Base-by-base conservation (phyloP, 495 filamentous ascomycete species). In the Rhypophila decipiens region DNA sequence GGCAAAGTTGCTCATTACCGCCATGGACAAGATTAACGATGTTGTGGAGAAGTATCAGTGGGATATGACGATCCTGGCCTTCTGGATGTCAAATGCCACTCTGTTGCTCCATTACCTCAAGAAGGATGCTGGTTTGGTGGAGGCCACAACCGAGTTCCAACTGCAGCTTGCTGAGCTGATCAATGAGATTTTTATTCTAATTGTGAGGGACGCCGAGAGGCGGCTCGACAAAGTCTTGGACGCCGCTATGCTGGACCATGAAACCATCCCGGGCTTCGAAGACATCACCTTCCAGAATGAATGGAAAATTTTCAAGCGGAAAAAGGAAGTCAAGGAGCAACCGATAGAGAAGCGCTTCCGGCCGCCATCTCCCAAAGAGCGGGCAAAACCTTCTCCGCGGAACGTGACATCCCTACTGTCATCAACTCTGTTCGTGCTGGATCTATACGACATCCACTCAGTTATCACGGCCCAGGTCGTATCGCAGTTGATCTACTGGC, bases 41-140 rank as follows among this genome's bases (percentile, higher is more conserved):
- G 89, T 96, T 34, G 89, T 98, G 22, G 94, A 96, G 59, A 78
- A 76, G 31, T 80, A 95, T 56, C 93, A 99, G 57, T 96, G 93
- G 91, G 93, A 99, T 58, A 99, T 99, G 93, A 99, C 93, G 0
- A 93, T 97, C 50, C 74, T 97, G 15, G 94, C 93, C 2, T 99
- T 97, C 58, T 99, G 93, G 93, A 87, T 96, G 59, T 97, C 94
- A 8, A 99, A 99, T 63, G 93, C 89, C 20, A 97, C 91, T 1
- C 70, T 99, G 4, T 71, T 99, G 2, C 74, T 99, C 20, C 90
- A 99, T 63, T 99, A 99, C 59, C 72, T 99, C 31, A 96, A 94
- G 66, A 99, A 99, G 61, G 93, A 99, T 55, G 67, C 75, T 15
- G 90, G 88, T 2, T 64, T 99, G 3, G 75, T 87, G 17, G 80